A percentile compares a stretch with the other conserved stretches of the same genome.
These are phyloP conservation scores for Polyporus tsugae DNA, from an alignment of 1,284 basidiomycete species.

Conservation along the genomic window DNA sequence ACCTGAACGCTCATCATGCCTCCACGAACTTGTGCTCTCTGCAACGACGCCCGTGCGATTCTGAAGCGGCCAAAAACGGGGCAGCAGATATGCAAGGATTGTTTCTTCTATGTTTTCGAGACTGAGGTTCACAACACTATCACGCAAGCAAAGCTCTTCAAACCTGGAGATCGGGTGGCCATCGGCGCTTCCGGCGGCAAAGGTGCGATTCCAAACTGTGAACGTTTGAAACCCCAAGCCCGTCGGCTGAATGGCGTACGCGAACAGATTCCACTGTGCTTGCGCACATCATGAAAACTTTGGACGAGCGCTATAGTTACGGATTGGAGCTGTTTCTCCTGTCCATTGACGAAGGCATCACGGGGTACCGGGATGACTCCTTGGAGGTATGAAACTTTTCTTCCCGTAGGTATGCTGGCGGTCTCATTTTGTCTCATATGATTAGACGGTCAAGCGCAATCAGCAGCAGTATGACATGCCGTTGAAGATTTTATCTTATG, in stretches of 20 bases:
- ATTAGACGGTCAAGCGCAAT: constrained; percentile 96
- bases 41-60: constrained; percentile 82
- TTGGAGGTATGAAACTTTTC: constrained; percentile 72
- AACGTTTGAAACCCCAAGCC: background rate
- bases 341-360: constrained; percentile 99
- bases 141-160: constrained; percentile 82
- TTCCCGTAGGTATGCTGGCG: background rate
- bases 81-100: constrained; percentile 94
- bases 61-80: constrained; percentile 97
- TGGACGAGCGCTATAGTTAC: constrained; percentile 95
- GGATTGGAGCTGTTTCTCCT: constrained; percentile 92
- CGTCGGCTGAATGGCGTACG: constrained; percentile 1
- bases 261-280: constrained; percentile 93
- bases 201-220: constrained; percentile 56
- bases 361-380: constrained; percentile 97
- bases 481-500: constrained; percentile 95
- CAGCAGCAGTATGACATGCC: constrained; percentile 96
- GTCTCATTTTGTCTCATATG: constrained; percentile 20
- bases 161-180: constrained; percentile 92
- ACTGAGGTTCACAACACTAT: constrained; percentile 99
- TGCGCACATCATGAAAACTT: constrained; percentile 94
- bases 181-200: constrained; percentile 99
- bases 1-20: constrained; percentile 57
- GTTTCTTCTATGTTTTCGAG: constrained; percentile 98
- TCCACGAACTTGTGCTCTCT: constrained; percentile 77